These are phyloP conservation scores for Parafenestella ontariensis DNA, from an alignment of 2,329 filamentous ascomycete species.

Conservation along the genomic window DNA sequence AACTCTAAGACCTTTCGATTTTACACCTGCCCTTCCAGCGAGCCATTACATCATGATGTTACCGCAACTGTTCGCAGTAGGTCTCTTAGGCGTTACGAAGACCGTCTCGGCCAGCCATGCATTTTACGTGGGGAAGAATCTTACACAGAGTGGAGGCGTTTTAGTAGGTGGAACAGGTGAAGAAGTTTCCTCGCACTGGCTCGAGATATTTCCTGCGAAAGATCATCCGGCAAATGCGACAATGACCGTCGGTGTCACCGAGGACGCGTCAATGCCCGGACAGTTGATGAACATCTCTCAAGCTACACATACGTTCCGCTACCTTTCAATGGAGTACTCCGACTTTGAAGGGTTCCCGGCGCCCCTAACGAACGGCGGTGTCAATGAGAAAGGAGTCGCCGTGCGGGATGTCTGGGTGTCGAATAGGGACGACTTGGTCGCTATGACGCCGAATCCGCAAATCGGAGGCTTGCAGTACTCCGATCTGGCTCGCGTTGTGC, in stretches of 20 bases:
- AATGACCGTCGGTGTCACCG: slow-evolving; percentile 53
- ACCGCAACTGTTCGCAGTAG: slow-evolving; percentile 2
- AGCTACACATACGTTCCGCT: slow-evolving; percentile 43
- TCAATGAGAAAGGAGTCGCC: slow-evolving; percentile 53
- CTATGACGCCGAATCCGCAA: slow-evolving; percentile 53
- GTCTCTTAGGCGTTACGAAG: slow-evolving; percentile 15
- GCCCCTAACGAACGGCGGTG: slow-evolving; percentile 54
- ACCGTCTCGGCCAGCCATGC: slow-evolving; percentile 53
- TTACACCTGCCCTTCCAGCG: not conserved
- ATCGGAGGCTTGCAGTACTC: slow-evolving; percentile 53
- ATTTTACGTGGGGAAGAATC: slow-evolving; percentile 57
- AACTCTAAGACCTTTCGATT: not conserved
- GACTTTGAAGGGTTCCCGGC: slow-evolving; percentile 54
- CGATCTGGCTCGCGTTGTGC: slow-evolving; percentile 50
- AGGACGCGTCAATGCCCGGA: slow-evolving; percentile 49
- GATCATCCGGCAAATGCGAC: slow-evolving; percentile 53
- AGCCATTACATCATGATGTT: slow-evolving; percentile 4
- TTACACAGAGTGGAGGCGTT: slow-evolving; percentile 54
- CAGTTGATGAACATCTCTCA: slow-evolving; percentile 44
- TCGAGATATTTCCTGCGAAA: slow-evolving; percentile 54
- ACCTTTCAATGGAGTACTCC: slow-evolving; percentile 49
- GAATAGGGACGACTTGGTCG: slow-evolving; percentile 49
- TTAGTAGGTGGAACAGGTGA: slow-evolving; percentile 57
- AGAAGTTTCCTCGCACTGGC: slow-evolving; percentile 58
- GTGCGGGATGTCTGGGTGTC: slow-evolving; percentile 54